A percentile compares a stretch with the other conserved stretches of the same genome.
phyloP scores from a whole-genome alignment of 2,329 filamentous ascomycete species.

The Colletotrichum spaethianum region DNA sequence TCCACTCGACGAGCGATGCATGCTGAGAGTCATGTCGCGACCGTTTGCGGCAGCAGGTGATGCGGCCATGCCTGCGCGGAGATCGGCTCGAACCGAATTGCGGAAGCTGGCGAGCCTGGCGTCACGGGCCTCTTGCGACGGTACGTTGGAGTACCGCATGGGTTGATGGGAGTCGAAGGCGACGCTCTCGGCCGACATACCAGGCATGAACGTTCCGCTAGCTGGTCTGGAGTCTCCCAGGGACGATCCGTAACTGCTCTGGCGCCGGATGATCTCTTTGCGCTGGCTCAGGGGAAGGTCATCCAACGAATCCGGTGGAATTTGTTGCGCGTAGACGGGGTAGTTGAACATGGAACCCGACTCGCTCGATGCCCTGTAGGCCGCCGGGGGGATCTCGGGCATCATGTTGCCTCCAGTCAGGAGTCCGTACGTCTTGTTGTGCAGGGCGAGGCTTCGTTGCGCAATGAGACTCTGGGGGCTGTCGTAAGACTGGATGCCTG shows the following conservation, averaged over 20 bases:
- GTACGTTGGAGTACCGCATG: slow-evolving; percentile 60
- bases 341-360: slow-evolving; percentile 58
- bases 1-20: slow-evolving; percentile 46
- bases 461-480: slow-evolving; percentile 70
- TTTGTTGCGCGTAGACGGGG: slow-evolving; percentile 44
- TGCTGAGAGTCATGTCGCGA: slow-evolving; percentile 56
- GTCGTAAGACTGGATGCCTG: slow-evolving; percentile 65
- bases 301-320: slow-evolving; percentile 60
- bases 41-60: slow-evolving; percentile 47
- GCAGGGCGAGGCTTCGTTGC: slow-evolving; percentile 68
- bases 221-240: slow-evolving; percentile 23
- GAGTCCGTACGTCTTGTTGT: slow-evolving; percentile 64
- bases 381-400: slow-evolving; percentile 44
- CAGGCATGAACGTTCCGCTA: slow-evolving; percentile 13
- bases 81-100: slow-evolving; percentile 73
- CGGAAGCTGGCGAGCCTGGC: slow-evolving; percentile 77
- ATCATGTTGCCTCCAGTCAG: slow-evolving; percentile 48
- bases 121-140: slow-evolving; percentile 63
- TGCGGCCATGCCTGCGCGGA: slow-evolving; percentile 60
- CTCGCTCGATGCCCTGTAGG: slow-evolving; percentile 55
- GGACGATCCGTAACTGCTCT: slow-evolving; percentile 55
- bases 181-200: slow-evolving; percentile 49
- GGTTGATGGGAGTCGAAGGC: slow-evolving; percentile 70
- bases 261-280: slow-evolving; percentile 69
- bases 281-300: slow-evolving; percentile 81